A percentile compares a stretch with the other conserved stretches of the same genome.
These are phyloP conservation scores for Tetracentron sinense DNA, from an alignment of 164 flowering plant species.

Conservation along the genomic window DNA sequence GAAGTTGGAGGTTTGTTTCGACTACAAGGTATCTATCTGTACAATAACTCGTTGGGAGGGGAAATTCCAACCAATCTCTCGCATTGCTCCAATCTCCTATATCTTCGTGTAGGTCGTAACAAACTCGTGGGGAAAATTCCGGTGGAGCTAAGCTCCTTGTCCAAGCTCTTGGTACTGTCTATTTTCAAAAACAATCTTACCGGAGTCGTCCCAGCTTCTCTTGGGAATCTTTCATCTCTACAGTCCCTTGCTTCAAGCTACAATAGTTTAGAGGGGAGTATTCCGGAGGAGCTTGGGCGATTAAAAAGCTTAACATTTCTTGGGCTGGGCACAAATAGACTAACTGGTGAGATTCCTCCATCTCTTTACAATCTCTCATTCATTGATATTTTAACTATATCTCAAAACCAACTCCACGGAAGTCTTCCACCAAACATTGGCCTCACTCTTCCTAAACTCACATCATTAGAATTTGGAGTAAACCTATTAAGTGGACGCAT, in stretches of 20 bases:
- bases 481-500: no score
- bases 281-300: conserved; percentile 18
- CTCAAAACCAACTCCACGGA: conserved; percentile 17
- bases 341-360: conserved; percentile 27
- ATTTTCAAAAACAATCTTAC: conserved; percentile 2
- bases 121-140: conserved; percentile 20
- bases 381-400: neutral
- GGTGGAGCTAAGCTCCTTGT: conserved; percentile 13
- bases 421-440: conserved; percentile 22
- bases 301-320: conserved; percentile 3
- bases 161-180: conserved; percentile 7
- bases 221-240: conserved; percentile 21
- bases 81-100: conserved; percentile 15
- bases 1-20: conserved; percentile 18
- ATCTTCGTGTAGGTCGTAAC: neutral
- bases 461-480: no score
- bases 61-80: conserved; percentile 24
- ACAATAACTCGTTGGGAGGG: conserved; percentile 13
- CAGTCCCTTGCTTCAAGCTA: neutral
- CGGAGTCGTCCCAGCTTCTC: conserved; percentile 21
- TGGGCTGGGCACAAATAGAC: neutral
- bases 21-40: neutral
- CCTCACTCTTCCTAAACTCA: no score
- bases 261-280: conserved; percentile 20
- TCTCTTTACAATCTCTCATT: conserved; percentile 19